Conservation (phyloP, 495 filamentous ascomycete genomes). For the Tuber brumale region DNA sequence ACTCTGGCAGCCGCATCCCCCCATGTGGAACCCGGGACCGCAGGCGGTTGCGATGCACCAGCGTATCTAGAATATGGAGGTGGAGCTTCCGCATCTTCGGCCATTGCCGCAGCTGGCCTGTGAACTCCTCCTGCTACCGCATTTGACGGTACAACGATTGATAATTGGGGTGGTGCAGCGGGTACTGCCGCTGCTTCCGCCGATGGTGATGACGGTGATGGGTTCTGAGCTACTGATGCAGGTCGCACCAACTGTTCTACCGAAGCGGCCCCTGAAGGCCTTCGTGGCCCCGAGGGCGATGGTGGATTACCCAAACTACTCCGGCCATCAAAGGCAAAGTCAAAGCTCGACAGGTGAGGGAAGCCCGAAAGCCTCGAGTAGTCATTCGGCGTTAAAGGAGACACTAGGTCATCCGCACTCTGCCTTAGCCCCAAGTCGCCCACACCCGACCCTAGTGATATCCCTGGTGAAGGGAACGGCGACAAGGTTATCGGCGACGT, state of each 20-base stretch:
- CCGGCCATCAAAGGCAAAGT: constrained; percentile 14
- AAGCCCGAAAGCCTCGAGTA: constrained; percentile 27
- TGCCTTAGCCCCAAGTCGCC: not conserved
- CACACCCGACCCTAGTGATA: not conserved
- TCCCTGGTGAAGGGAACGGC: constrained; percentile 17
- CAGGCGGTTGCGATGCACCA: not conserved
- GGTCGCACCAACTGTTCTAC: not conserved
- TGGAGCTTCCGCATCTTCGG: constrained; percentile 10
- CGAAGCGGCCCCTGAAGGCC: not conserved
- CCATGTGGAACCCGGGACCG: constrained; percentile 2
- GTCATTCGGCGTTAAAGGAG: constrained; percentile 26
- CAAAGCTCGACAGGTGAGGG: constrained; percentile 18
- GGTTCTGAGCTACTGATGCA: not conserved
- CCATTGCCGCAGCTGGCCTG: not conserved
- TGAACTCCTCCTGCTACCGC: constrained; percentile 17
- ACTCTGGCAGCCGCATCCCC: constrained; percentile 14
- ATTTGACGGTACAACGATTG: not conserved
- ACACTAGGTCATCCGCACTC: constrained; percentile 11
- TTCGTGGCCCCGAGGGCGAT: constrained; percentile 13
- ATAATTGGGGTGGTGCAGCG: not conserved
- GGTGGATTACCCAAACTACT: not conserved
- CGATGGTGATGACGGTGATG: not conserved
- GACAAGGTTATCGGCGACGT: constrained; percentile 26
- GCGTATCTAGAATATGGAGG: constrained; percentile 27
- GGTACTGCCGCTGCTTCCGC: not conserved